phyloP scores from a whole-genome alignment of 202 grass and related monocot genomes.

The Alloteropsis angusta region DNA sequence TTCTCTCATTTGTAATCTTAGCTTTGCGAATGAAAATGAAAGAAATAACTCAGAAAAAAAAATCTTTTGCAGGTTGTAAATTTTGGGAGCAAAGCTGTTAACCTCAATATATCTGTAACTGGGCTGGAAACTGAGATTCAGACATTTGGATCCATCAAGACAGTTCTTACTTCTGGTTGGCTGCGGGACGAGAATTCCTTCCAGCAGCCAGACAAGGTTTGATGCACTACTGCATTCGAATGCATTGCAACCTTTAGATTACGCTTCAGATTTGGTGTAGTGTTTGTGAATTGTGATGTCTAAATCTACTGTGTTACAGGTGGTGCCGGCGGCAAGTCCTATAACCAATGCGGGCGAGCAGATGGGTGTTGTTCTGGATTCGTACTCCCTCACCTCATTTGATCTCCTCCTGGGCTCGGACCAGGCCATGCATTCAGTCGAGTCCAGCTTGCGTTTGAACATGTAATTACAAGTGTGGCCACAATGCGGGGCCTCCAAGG shows the following conservation, averaged over 20 bases:
- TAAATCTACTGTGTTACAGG: conserved; percentile 38
- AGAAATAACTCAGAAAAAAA: conserved; percentile 7
- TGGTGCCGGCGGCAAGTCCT: conserved; percentile 42
- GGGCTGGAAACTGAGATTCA: conserved; percentile 51
- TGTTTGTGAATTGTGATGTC: neutral
- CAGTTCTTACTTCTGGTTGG: conserved; percentile 61
- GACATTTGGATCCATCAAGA: conserved; percentile 53
- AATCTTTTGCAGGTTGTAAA: conserved; percentile 52
- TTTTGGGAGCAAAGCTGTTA: conserved; percentile 59
- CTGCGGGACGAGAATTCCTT: conserved; percentile 86
- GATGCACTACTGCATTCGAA: conserved; percentile 3
- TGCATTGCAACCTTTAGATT: neutral
- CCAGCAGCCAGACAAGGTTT: conserved; percentile 77
- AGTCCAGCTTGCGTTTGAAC: conserved; percentile 13
- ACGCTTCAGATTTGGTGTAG: neutral
- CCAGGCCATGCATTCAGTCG: neutral
- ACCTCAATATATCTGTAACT: conserved; percentile 55
- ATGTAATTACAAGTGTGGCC: neutral
- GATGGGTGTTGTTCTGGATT: conserved; percentile 47
- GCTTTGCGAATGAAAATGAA: neutral
- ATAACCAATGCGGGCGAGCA: conserved; percentile 51
- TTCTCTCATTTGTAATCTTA: neutral
- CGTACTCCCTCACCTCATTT: conserved; percentile 69
- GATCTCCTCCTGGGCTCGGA: conserved; percentile 50
- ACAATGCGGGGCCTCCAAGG: neutral